phyloP scores from a whole-genome alignment of 2,329 filamentous ascomycete genomes.

The Clonostachys chloroleuca region DNA sequence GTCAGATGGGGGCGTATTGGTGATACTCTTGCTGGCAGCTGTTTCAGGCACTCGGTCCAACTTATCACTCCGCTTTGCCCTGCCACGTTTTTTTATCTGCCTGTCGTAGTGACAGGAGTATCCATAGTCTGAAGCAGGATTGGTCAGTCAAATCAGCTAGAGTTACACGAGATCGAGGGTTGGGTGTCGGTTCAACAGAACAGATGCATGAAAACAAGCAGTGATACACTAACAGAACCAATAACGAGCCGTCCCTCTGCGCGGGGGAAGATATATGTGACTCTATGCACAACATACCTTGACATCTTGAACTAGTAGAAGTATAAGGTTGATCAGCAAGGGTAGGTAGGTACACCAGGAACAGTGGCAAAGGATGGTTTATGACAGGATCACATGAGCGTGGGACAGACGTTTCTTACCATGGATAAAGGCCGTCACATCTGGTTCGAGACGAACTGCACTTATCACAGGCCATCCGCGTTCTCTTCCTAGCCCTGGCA shows the following conservation, averaged over 20 bases:
- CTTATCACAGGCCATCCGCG: slow-evolving; percentile 21
- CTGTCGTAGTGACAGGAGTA: slow-evolving; percentile 29
- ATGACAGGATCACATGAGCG: too few relatives aligned
- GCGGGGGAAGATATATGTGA: not conserved
- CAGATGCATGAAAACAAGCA: too few relatives aligned
- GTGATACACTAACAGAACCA: too few relatives aligned
- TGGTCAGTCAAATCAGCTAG: not conserved
- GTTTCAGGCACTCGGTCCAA: slow-evolving; percentile 2
- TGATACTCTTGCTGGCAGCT: too few relatives aligned
- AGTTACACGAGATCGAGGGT: too few relatives aligned
- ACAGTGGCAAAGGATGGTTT: too few relatives aligned
- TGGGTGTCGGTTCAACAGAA: not conserved
- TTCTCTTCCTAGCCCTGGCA: slow-evolving; percentile 18
- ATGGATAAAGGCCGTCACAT: slow-evolving; percentile 30
- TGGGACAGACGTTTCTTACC: slow-evolving; percentile 18
- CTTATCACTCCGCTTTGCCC: slow-evolving; percentile 9
- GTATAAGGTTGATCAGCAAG: too few relatives aligned
- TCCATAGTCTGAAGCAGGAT: slow-evolving; percentile 22
- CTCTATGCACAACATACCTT: slow-evolving; percentile 15
- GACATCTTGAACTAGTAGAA: slow-evolving; percentile 23
- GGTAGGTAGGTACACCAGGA: too few relatives aligned
- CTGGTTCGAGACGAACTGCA: slow-evolving; percentile 31
- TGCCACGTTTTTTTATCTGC: slow-evolving; percentile 28
- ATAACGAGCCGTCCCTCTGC: too few relatives aligned
- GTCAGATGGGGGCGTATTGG: too few relatives aligned